Evolutionary conservation across 2,329 filamentous ascomycete species (phyloP), one percentile per base, ranked within the genome.

Genomic region (Pseudogymnoascus sp.): DNA sequence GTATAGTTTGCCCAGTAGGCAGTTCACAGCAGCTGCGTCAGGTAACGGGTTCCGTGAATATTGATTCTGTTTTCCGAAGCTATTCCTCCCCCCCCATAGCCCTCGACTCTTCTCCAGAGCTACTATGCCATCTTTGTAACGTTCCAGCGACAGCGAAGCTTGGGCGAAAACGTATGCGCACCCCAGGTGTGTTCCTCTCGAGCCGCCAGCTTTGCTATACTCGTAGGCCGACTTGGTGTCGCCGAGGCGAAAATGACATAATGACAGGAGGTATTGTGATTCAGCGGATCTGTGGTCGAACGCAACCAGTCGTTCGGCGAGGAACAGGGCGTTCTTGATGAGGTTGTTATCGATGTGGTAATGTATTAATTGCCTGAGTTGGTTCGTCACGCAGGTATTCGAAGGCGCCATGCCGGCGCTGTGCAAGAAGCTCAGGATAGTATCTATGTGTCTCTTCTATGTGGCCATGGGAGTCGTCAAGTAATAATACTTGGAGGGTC

Each of bases 111-210:
- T 93, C 70, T 99, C 95, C 71, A 99, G 77, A 5, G 91, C 91
- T 10, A 84, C 81, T 62, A 93, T 89, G 26, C 95, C 95, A 70
- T 96, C 91, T 65, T 89, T 86, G 74, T 88, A 88, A 66, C 86
- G 86, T 65, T 90, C 91, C 63, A 98, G 78, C 50, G 85, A 85
- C 65, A 97, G 78, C 72, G 91, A 98, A 40, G 92, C 86, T 72
- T 96, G 92, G 61, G 93, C 93, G 78, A 93, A 96, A 53, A 97
- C 83, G 77, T 93, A 98, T 16, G 90, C 86, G 76, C 93, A 97
- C 31, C 93, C 93, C 26, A 96, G 73, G 76, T 98, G 90, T 33
- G 82, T 79, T 22, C 89, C 90, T 66, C 88, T 85, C 61, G 84
- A 84, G 38, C 86, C 90, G 61, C 86, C 81, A 56, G 84, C 82